Conservation (phyloP, 73 alveolate genomes). For the Paramecium sexaurelia region DNA sequence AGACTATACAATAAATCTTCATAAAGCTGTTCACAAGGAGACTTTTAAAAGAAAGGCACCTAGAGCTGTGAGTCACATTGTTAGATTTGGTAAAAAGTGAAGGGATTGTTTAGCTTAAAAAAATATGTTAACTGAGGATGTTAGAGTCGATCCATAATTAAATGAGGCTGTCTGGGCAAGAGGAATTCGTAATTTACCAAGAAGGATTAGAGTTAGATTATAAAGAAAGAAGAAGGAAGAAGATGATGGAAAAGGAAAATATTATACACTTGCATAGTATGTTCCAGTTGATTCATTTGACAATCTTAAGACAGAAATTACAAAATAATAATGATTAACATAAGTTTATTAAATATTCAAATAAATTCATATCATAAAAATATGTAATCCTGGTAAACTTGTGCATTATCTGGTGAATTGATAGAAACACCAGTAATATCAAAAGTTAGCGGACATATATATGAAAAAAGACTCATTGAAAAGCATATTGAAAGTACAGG, state of each 20-base stretch:
- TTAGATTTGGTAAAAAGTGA: constrained; percentile 71
- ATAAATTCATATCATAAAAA: constrained; percentile 20
- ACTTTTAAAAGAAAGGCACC: constrained; percentile 96
- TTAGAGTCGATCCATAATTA: constrained; percentile 92
- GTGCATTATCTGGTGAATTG: constrained; percentile 87
- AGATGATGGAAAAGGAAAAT: constrained; percentile 87
- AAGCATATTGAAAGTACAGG: constrained; percentile 79
- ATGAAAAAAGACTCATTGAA: constrained; percentile 77
- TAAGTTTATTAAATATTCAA: constrained; percentile 27
- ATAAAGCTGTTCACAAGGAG: constrained; percentile 89
- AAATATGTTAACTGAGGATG: constrained; percentile 94
- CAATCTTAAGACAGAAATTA: constrained; percentile 87
- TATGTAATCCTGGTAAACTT: constrained; percentile 71
- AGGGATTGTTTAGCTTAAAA: constrained; percentile 70
- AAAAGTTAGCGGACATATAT: constrained; percentile 84
- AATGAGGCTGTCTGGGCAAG: constrained; percentile 93
- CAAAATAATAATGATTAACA: constrained; percentile 67
- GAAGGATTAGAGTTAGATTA: constrained; percentile 90
- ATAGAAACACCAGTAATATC: constrained; percentile 82
- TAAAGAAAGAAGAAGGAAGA: constrained; percentile 93
- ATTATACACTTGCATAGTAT: constrained; percentile 93
- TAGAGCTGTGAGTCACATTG: constrained; percentile 89
- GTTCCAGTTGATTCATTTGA: constrained; percentile 90
- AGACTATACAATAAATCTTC: constrained; percentile 91
- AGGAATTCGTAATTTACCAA: constrained; percentile 96